A percentile compares a stretch with the other conserved stretches of the same genome.
Conservation (phyloP, 768 basidiomycete species). For the Macrocybe gigantea region DNA sequence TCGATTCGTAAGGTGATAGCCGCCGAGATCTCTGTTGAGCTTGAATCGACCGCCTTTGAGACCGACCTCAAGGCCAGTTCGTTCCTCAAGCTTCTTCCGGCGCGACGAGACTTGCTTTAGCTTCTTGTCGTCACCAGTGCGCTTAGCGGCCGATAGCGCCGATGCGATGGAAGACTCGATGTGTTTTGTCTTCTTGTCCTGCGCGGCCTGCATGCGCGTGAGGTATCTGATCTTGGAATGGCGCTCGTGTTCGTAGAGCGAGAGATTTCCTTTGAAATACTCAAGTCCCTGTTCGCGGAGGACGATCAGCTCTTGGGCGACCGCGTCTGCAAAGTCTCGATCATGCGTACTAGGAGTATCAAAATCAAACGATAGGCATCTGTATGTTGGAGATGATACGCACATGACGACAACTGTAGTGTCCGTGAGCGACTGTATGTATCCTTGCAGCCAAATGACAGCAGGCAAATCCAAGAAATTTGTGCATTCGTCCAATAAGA, state of each 20-base stretch:
- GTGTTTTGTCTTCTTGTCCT: constrained; percentile 29
- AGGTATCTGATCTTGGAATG: constrained; percentile 40
- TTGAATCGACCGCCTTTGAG: constrained; percentile 46
- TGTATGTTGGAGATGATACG: not conserved
- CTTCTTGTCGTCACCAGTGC: constrained; percentile 59
- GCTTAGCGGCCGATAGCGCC: constrained; percentile 43
- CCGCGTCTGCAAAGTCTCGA: constrained; percentile 51
- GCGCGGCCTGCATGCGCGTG: constrained; percentile 35
- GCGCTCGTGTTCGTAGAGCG: constrained; percentile 40
- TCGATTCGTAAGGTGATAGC: constrained; percentile 32
- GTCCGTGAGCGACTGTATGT: constrained; percentile 34
- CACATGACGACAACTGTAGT: constrained; percentile 52
- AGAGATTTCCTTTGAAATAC: constrained; percentile 54
- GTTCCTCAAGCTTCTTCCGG: constrained; percentile 48
- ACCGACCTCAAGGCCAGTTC: constrained; percentile 31
- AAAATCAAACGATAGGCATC: not conserved
- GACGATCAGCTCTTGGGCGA: constrained; percentile 58
- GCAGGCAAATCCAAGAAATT: constrained; percentile 50
- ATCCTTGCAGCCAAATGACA: constrained; percentile 47
- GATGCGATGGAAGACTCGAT: constrained; percentile 53
- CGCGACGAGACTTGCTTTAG: constrained; percentile 46
- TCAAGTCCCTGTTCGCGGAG: constrained; percentile 45
- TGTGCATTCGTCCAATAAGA: constrained; percentile 55
- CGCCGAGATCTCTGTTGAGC: constrained; percentile 45
- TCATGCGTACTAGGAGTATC: constrained; percentile 42